These are phyloP conservation scores for Acanthamoeba triangularis DNA, from an alignment of 208 protist genomes.

Conservation along the genomic window DNA sequence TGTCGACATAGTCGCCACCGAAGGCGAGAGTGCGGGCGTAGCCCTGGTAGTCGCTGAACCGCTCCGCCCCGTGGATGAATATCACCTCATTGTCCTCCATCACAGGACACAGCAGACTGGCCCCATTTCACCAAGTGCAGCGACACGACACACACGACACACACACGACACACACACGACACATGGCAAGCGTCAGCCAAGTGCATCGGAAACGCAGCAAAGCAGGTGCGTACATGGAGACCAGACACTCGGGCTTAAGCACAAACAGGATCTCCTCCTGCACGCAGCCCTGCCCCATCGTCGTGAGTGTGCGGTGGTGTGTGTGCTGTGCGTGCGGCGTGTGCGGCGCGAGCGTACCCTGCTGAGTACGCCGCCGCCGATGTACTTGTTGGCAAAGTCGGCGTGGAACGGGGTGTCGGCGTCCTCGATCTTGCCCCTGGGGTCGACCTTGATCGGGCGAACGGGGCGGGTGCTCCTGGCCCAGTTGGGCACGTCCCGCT, in stretches of 20 bases:
- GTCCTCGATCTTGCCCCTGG: conserved; percentile 12
- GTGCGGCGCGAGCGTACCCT: neutral
- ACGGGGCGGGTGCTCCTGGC: conserved; percentile 42
- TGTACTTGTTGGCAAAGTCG: conserved; percentile 88
- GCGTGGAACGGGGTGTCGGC: conserved; percentile 74
- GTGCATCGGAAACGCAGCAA: neutral
- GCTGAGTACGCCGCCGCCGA: conserved; percentile 86
- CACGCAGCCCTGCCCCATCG: conserved; percentile 79
- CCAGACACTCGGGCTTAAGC: conserved; percentile 85
- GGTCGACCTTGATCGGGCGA: conserved; percentile 38
- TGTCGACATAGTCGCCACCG: conserved; percentile 36
- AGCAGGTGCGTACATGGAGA: conserved; percentile 60
- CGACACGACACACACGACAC: neutral
- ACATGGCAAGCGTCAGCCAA: too few relatives aligned
- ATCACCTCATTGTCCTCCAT: conserved; percentile 81
- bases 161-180: neutral
- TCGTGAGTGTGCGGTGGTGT: neutral
- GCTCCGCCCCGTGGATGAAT: conserved; percentile 82
- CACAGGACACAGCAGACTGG: conserved; percentile 12
- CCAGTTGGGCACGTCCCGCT: conserved; percentile 77
- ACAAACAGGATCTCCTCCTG: conserved; percentile 88
- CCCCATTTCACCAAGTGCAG: neutral
- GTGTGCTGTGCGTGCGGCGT: neutral
- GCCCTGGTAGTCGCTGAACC: conserved; percentile 82
- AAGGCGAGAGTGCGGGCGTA: neutral